Percentiles rank a stretch among this genome's conserved stretches.
These are phyloP conservation scores for Solanum virginianum DNA, from an alignment of 257 asterid species.

Conservation along the genomic window DNA sequence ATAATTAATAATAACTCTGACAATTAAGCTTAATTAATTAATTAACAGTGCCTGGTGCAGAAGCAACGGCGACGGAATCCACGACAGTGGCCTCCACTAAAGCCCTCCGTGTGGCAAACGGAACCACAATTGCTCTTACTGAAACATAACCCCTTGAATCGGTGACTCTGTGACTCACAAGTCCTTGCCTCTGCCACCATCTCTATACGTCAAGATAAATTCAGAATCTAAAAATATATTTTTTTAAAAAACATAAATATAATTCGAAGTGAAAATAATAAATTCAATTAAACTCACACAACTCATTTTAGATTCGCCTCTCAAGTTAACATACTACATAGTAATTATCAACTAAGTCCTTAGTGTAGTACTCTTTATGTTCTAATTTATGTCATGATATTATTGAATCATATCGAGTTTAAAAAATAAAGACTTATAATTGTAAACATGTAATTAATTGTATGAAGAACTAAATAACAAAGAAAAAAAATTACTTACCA, in stretches of 20 bases:
- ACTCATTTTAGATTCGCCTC: not conserved
- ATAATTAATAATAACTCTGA: not conserved
- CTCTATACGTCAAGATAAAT: not conserved
- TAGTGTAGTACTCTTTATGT: not conserved
- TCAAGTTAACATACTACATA: not conserved
- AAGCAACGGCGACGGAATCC: slow-evolving; percentile 44
- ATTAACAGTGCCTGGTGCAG: slow-evolving; percentile 26
- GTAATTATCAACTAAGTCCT: not conserved
- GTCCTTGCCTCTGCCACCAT: slow-evolving; percentile 32
- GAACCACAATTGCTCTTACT: slow-evolving; percentile 21
- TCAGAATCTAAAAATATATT: no score
- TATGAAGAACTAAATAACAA: not conserved
- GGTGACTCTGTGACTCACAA: slow-evolving; percentile 22
- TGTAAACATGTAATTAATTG: no score
- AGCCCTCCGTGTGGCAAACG: slow-evolving; percentile 29
- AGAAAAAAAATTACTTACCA: not conserved
- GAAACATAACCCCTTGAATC: slow-evolving; percentile 23
- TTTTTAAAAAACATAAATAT: not conserved
- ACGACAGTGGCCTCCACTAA: slow-evolving; percentile 18
- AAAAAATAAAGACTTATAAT: not conserved
- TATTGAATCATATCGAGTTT: not conserved
- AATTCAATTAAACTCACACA: not conserved
- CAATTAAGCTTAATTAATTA: not conserved
- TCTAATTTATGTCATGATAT: no score
- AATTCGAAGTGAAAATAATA: not conserved